These are phyloP conservation scores for Rhypophila decipiens DNA, from an alignment of 495 filamentous ascomycete species.

Conservation along the genomic window DNA sequence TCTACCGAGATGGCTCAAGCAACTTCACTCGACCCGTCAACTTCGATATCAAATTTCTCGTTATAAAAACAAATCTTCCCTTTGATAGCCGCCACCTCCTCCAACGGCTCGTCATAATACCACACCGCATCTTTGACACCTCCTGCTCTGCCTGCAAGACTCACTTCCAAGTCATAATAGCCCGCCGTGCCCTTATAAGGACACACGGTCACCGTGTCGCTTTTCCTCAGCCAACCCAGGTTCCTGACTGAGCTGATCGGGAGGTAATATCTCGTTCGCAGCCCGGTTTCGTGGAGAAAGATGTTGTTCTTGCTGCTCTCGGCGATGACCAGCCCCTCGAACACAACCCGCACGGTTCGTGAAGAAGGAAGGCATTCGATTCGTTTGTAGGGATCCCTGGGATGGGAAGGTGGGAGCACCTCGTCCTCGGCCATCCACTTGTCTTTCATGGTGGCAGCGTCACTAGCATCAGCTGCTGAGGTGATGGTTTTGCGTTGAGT, in stretches of 20 bases:
- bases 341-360: conserved; percentile 39
- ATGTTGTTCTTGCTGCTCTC: conserved; percentile 23
- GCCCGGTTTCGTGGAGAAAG: conserved; percentile 46
- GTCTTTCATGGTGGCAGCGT: conserved; percentile 20
- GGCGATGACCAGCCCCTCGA: conserved; percentile 43
- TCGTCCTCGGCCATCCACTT: conserved; percentile 58
- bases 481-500: background rate
- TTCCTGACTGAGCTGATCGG: conserved; percentile 34
- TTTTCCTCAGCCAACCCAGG: conserved; percentile 29
- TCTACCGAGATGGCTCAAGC: too few species aligned
- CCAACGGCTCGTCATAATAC: conserved; percentile 48
- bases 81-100: conserved; percentile 40
- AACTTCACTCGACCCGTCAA: too few species aligned
- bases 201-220: conserved; percentile 39
- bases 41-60: conserved; percentile 51
- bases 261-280: conserved; percentile 49
- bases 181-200: conserved; percentile 55
- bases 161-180: conserved; percentile 33
- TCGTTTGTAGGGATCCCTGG: conserved; percentile 57
- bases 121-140: conserved; percentile 46
- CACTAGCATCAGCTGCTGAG: background rate
- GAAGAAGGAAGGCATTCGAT: conserved; percentile 48
- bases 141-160: conserved; percentile 5
- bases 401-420: conserved; percentile 47
- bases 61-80: conserved; percentile 53